Conservation (phyloP, 805 yeast species). For the Pichia paraexigua region DNA sequence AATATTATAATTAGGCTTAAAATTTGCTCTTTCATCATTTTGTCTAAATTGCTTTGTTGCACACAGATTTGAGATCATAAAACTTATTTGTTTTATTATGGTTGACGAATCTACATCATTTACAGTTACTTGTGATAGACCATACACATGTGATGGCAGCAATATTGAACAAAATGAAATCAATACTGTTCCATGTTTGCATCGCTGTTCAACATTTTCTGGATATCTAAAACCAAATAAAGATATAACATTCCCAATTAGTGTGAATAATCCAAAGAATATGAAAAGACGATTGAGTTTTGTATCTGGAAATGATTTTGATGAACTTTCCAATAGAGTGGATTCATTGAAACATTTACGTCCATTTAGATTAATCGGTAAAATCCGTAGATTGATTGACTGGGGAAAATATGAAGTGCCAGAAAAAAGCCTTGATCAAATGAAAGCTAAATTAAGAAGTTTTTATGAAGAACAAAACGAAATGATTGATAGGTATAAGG, state of each 20-base stretch:
- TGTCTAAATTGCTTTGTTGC: no score
- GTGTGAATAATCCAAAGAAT: conserved; percentile 16
- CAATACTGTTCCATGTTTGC: background rate
- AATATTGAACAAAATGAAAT: background rate
- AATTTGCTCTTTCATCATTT: no score
- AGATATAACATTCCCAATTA: conserved; percentile 7
- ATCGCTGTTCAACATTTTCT: conserved; percentile 5
- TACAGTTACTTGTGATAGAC: background rate
- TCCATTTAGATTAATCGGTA: conserved; percentile 41
- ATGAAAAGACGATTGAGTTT: conserved; percentile 21
- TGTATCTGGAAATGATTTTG: conserved; percentile 11
- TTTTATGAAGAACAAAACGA: conserved; percentile 56
- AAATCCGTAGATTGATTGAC: conserved; percentile 27
- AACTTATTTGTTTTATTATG: background rate
- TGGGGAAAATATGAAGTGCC: conserved; percentile 30
- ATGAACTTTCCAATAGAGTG: conserved; percentile 18
- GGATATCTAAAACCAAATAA: background rate
- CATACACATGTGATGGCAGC: background rate
- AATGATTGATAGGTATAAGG: conserved; percentile 45
- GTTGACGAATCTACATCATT: background rate
- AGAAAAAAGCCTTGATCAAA: conserved; percentile 19
- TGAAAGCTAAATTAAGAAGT: conserved; percentile 26
- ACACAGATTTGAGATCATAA: no score
- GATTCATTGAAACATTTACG: conserved; percentile 36
- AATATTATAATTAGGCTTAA: no score